Conservation (phyloP, 176 grass and related monocot species). For the Rhipidocladum racemiflorum region DNA sequence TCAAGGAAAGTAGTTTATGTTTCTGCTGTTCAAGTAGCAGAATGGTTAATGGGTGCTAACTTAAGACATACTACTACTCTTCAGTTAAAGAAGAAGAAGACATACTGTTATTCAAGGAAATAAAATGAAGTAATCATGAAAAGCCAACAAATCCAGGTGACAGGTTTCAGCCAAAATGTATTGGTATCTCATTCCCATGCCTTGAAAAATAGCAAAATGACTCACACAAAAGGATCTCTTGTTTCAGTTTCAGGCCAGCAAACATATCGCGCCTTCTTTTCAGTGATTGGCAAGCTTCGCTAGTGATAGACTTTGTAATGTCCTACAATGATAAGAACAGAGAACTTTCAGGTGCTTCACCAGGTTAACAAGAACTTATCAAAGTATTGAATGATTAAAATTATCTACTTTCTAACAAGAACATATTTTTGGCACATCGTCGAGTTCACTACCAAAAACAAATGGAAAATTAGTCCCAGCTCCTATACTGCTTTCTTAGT, state of each 20-base stretch:
- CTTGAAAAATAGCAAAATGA: slow-evolving; percentile 6
- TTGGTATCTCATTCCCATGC: slow-evolving; percentile 2
- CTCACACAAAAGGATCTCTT: slow-evolving; percentile 97
- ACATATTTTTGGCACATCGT: background rate
- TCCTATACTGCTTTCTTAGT: background rate
- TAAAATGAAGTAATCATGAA: background rate
- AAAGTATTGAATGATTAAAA: background rate
- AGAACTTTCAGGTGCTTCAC: slow-evolving; percentile 13
- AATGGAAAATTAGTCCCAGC: background rate
- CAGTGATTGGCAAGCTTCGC: slow-evolving; percentile 73
- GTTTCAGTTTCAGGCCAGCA: slow-evolving; percentile 85
- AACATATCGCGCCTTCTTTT: slow-evolving; percentile 87
- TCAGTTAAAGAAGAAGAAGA: background rate
- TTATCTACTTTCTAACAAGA: background rate
- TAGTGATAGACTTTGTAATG: slow-evolving; percentile 84
- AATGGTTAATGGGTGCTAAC: background rate
- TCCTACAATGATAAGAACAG: slow-evolving; percentile 59
- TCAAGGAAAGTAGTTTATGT: background rate
- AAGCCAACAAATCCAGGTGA: background rate
- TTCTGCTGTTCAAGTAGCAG: background rate
- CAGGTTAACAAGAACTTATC: slow-evolving; percentile 9
- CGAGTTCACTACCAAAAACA: background rate
- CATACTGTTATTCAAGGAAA: background rate
- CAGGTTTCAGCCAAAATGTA: slow-evolving; percentile 5
- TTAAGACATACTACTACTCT: background rate